Evolutionary conservation across 371 early-diverging fungal species (phyloP).

Genomic region (Mortierella sp.): DNA sequence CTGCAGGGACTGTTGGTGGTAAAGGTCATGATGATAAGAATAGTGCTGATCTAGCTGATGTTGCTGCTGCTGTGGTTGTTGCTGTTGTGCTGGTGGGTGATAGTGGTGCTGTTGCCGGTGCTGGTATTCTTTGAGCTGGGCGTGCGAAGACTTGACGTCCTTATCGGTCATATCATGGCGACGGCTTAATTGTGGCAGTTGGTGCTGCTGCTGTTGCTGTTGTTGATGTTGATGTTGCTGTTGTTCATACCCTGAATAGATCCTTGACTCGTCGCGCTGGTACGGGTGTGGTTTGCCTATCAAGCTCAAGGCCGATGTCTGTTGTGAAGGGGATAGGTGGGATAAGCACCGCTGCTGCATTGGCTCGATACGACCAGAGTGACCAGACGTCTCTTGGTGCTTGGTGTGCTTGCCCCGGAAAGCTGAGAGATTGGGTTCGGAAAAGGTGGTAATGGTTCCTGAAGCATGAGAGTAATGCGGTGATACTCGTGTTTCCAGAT

Average conservation of each 20-base stretch:
- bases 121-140: background rate
- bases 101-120: background rate
- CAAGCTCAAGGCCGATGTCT: background rate
- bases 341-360: background rate
- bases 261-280: background rate
- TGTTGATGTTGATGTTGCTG: background rate
- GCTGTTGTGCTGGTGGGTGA: background rate
- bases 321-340: background rate
- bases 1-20: background rate
- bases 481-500: background rate
- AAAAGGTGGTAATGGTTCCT: background rate
- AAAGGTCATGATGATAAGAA: background rate
- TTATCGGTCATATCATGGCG: background rate
- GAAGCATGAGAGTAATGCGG: conserved; percentile 4
- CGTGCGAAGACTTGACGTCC: background rate
- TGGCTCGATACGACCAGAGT: background rate
- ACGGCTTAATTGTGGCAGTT: background rate
- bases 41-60: background rate
- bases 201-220: background rate
- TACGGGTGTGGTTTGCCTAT: background rate
- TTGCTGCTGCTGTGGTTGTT: background rate
- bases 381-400: conserved; percentile 13
- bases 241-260: conserved; percentile 5
- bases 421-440: background rate
- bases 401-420: conserved; percentile 26